Conservation (phyloP, 2,329 filamentous ascomycete species). For the Fusarium guadeloupense region DNA sequence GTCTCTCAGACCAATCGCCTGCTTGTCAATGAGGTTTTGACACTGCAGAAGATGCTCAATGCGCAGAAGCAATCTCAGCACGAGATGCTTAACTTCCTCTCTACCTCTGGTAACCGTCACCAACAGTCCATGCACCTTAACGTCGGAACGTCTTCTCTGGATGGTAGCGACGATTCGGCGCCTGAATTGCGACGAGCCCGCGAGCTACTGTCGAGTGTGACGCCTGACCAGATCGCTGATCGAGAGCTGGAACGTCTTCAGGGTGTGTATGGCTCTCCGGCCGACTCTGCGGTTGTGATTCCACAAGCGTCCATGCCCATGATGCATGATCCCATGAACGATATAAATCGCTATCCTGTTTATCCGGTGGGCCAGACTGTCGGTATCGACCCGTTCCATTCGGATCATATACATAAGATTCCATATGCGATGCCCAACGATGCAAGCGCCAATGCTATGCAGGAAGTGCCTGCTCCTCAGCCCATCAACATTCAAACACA, state of each 20-base stretch:
- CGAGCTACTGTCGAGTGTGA: conserved; percentile 63
- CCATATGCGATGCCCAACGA: conserved; percentile 79
- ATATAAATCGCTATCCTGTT: conserved; percentile 71
- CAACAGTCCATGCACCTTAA: conserved; percentile 49
- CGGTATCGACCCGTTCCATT: conserved; percentile 93
- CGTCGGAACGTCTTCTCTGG: conserved; percentile 51
- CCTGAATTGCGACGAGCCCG: conserved; percentile 65
- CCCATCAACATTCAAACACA: conserved; percentile 42
- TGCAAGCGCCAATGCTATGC: conserved; percentile 48
- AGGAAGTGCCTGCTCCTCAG: conserved; percentile 54
- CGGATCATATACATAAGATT: conserved; percentile 93
- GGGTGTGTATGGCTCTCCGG: conserved; percentile 62
- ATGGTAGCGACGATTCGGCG: conserved; percentile 58
- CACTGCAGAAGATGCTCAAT: conserved; percentile 68
- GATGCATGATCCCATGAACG: conserved; percentile 64
- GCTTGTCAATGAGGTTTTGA: conserved; percentile 69
- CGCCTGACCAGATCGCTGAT: conserved; percentile 62
- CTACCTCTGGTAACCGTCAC: conserved; percentile 53
- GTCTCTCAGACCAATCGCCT: conserved; percentile 71
- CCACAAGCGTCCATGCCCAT: conserved; percentile 56
- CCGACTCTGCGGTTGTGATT: conserved; percentile 59
- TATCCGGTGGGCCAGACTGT: conserved; percentile 92
- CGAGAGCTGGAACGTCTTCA: conserved; percentile 66
- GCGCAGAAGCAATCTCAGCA: conserved; percentile 66
- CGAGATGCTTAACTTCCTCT: conserved; percentile 66